Evolutionary conservation across 1,284 basidiomycete species (phyloP).

Genomic region (Irpex sp.): DNA sequence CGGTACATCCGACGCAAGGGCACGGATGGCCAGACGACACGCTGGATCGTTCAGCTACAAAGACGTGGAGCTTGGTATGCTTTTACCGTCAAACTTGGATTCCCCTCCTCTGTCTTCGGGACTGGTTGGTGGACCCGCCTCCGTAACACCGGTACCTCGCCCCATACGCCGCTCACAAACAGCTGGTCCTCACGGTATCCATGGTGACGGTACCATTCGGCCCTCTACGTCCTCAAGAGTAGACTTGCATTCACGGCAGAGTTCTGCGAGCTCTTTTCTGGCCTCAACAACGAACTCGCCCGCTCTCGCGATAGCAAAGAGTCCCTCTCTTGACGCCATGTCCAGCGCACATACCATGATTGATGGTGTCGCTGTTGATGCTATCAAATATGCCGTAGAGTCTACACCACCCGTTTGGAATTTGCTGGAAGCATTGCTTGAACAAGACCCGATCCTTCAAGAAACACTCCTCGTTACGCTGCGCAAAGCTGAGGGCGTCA

Average conservation of each 20-base stretch:
- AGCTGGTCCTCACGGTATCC: conserved; percentile 6
- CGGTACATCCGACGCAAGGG: conserved; percentile 19
- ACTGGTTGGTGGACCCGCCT: conserved; percentile 17
- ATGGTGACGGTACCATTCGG: conserved; percentile 12
- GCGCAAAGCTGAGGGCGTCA: conserved; percentile 52
- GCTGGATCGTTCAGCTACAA: conserved; percentile 91
- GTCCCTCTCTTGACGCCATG: conserved; percentile 40
- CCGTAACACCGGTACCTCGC: conserved; percentile 42
- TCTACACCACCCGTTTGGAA: conserved; percentile 73
- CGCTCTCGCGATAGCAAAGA: conserved; percentile 18
- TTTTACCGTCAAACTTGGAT: conserved; percentile 65
- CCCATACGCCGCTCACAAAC: conserved; percentile 30
- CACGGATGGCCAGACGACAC: conserved; percentile 67
- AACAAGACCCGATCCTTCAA: conserved; percentile 37
- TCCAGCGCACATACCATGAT: conserved; percentile 53
- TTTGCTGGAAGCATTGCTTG: conserved; percentile 60
- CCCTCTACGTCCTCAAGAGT: conserved; percentile 12
- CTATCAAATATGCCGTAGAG: conserved; percentile 64
- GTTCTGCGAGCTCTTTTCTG: conserved; percentile 52
- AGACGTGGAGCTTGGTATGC: conserved; percentile 86
- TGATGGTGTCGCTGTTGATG: conserved; percentile 66
- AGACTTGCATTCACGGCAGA: conserved; percentile 50
- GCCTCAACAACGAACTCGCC: conserved; percentile 34
- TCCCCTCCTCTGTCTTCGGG: conserved; percentile 20
- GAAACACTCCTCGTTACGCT: conserved; percentile 48